Percentiles rank a stretch among this genome's conserved stretches.
phyloP scores from a whole-genome alignment of 177 flowering plant species.

The Vitis hybrid region DNA sequence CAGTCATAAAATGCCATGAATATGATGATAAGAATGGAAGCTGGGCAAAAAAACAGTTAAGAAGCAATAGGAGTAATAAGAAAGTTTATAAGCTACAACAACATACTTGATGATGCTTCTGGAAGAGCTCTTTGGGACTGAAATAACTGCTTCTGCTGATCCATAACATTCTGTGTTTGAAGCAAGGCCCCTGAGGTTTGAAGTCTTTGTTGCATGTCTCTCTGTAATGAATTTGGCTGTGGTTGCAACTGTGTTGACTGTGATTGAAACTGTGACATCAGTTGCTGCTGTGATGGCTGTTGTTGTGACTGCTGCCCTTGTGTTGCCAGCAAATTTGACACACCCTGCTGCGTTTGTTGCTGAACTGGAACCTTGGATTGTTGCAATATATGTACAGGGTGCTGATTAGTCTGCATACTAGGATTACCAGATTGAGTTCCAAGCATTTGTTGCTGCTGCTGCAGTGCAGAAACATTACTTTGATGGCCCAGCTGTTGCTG shows the following conservation, averaged over 20 bases:
- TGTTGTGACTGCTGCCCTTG: constrained; percentile 74
- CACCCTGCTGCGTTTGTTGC: constrained; percentile 57
- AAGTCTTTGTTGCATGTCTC: constrained; percentile 67
- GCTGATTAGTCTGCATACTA: constrained; percentile 66
- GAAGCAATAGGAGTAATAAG: neutral
- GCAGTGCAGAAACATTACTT: constrained; percentile 45
- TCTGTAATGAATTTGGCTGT: constrained; percentile 56
- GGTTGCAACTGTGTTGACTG: constrained; percentile 71
- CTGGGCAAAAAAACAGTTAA: neutral
- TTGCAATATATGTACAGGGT: constrained; percentile 50
- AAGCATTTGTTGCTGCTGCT: constrained; percentile 50
- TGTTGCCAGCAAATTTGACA: constrained; percentile 47
- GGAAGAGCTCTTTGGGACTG: constrained; percentile 66
- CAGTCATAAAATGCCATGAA: too few relatives aligned
- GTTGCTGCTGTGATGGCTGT: constrained; percentile 62
- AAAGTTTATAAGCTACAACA: neutral
- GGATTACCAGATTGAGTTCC: constrained; percentile 62
- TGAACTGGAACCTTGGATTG: constrained; percentile 59
- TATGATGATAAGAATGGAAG: neutral
- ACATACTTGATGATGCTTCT: constrained; percentile 74
- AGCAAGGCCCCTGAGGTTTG: constrained; percentile 58
- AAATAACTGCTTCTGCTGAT: constrained; percentile 73
- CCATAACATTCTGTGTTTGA: constrained; percentile 55
- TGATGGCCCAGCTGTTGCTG: constrained; percentile 41
- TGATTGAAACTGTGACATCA: constrained; percentile 69